Base-by-base conservation (phyloP, 2,329 filamentous ascomycete genomes). In the Fusarium sublunatum region DNA sequence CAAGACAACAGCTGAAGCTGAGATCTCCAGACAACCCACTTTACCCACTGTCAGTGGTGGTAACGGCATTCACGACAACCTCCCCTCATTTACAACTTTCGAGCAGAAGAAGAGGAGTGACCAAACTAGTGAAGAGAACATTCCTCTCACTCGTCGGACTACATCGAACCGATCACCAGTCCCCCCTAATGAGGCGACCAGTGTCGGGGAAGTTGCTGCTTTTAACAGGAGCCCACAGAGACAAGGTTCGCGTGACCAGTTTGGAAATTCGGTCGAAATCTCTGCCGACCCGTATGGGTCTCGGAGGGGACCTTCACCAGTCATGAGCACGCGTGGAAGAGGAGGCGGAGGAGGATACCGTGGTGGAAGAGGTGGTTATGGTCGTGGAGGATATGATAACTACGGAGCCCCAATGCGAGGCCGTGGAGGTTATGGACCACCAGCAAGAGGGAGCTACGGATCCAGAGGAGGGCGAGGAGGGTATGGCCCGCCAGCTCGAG, bases 101-200 rank as follows among this genome's bases (percentile, higher is more conserved):
- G 90, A 92, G 65, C 86, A 86, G 65, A 85, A 86, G 64, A 85
- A 84, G 70, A 85, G 83, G 67, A 83, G 88, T 29, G 85, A 86
- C 53, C 80, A 80, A 54, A 82, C 81, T 63, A 88, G 85, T 70
- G 91, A 93, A 65, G 91, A 93, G 73, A 84, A 84, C 52, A 84
- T 90, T 13, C 91, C 91, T 1, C 77, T 93, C 56, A 93, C 91
- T 15, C 81, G 85, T 7, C 81, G 83, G 46, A 88, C 86, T 51
- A 86, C 88, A 3, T 85, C 85, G 15, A 82, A 88, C 35, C 80
- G 81, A 65, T 86, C 83, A 4, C 82, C 81, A 19, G 83, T 79
- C 62, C 77, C 76, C 61, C 73, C 72, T 61, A 75, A 77, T 48
- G 81, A 81, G 49, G 70, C 77, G 52, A 73, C 72, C 19, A 74